phyloP scores from a whole-genome alignment of 2,329 filamentous ascomycete species.

The Lachnellula arida region DNA sequence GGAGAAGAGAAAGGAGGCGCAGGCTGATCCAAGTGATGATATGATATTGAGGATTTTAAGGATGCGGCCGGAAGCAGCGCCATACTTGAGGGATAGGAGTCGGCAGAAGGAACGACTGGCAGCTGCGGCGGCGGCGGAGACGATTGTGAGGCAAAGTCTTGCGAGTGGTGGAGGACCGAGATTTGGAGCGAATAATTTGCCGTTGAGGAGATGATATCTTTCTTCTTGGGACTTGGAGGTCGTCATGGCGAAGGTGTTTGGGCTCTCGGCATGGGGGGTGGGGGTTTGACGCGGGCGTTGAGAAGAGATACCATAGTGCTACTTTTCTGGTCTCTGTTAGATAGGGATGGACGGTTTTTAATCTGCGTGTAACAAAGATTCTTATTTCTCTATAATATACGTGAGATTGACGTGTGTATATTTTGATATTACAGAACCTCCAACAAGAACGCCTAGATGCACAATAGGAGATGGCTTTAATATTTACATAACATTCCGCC shows the following conservation, averaged over 20 bases:
- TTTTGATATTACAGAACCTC: too few species aligned
- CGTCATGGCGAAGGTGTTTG: background rate
- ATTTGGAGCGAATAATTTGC: conserved; percentile 34
- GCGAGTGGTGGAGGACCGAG: conserved; percentile 44
- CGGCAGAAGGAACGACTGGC: conserved; percentile 91
- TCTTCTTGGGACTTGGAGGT: background rate
- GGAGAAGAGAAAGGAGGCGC: conserved; percentile 90
- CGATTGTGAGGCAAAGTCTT: conserved; percentile 92
- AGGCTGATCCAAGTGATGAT: conserved; percentile 94
- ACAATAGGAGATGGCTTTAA: too few species aligned
- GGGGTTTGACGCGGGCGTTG: conserved; percentile 9
- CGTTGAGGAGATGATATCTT: conserved; percentile 24
- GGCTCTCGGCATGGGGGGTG: background rate
- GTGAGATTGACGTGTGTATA: too few species aligned
- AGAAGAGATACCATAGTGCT: conserved; percentile 22
- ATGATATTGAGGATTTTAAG: conserved; percentile 94
- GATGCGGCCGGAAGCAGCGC: conserved; percentile 86
- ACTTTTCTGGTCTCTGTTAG: too few species aligned
- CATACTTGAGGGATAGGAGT: conserved; percentile 84
- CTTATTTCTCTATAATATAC: too few species aligned
- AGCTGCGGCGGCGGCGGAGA: conserved; percentile 82
- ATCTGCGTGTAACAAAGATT: too few species aligned
- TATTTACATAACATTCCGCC: too few species aligned
- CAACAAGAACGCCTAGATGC: too few species aligned
- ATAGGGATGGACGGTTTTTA: too few species aligned